phyloP scores from a whole-genome alignment of 495 filamentous ascomycete genomes.

The Alectoria sarmentosa region DNA sequence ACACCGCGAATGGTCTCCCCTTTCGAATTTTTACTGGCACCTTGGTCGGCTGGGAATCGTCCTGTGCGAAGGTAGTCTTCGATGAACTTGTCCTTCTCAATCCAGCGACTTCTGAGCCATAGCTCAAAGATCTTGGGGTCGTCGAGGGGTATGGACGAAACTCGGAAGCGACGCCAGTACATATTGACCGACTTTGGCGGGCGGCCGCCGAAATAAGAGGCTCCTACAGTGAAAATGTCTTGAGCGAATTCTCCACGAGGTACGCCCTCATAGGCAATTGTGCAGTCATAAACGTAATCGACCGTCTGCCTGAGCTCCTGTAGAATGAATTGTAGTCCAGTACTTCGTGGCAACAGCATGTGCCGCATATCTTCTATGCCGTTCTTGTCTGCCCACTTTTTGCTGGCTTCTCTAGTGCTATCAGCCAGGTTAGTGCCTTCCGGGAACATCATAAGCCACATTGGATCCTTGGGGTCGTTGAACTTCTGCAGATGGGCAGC shows the following conservation, averaged over 20 bases:
- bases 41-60: constrained; percentile 55
- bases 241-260: constrained; percentile 65
- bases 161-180: constrained; percentile 67
- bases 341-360: constrained; percentile 64
- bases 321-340: constrained; percentile 68
- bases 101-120: constrained; percentile 73
- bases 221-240: constrained; percentile 63
- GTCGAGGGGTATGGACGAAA: constrained; percentile 60
- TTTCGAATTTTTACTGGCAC: constrained; percentile 21
- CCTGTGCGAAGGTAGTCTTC: constrained; percentile 64
- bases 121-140: constrained; percentile 54
- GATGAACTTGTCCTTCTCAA: constrained; percentile 70
- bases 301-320: constrained; percentile 63
- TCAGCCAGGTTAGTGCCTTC: constrained; percentile 71
- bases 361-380: constrained; percentile 61
- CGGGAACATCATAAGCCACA: constrained; percentile 83
- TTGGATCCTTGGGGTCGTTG: constrained; percentile 56
- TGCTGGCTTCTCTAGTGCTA: constrained; percentile 57
- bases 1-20: constrained; percentile 24
- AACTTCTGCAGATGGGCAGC: constrained; percentile 63
- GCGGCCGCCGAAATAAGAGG: constrained; percentile 68
- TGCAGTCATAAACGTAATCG: constrained; percentile 81
- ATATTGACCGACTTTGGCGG: constrained; percentile 81
- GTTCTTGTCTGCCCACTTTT: constrained; percentile 61
- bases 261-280: constrained; percentile 76